Conservation (phyloP, 2,329 filamentous ascomycete genomes). For the Colletotrichum noveboracense region DNA sequence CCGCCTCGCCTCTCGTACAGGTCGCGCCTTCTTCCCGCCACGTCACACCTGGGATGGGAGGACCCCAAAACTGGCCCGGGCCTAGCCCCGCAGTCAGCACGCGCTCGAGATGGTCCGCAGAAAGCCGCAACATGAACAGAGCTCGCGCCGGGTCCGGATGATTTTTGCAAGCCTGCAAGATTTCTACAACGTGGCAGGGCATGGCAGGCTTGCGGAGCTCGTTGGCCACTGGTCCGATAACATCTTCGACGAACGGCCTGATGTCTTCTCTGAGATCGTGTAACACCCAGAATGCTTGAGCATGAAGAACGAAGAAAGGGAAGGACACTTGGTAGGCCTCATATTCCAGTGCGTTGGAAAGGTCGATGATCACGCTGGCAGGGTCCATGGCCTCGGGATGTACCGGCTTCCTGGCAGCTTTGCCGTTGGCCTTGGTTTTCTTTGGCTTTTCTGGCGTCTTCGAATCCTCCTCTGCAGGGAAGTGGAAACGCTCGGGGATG, state of each 20-base stretch:
- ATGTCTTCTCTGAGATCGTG: not conserved
- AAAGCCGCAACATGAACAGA: not conserved
- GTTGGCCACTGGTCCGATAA: not conserved
- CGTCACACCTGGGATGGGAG: not conserved
- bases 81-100: not conserved
- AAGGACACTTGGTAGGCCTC: not conserved
- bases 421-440: not conserved
- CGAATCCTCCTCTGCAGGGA: not conserved
- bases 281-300: not conserved
- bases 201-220: not conserved
- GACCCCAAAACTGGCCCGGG: not conserved
- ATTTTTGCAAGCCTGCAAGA: not conserved
- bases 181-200: not conserved
- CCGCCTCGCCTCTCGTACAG: not conserved
- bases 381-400: not conserved
- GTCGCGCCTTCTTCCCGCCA: not conserved
- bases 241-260: not conserved
- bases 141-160: not conserved
- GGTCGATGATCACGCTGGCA: not conserved
- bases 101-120: not conserved
- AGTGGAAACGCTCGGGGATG: slow-evolving; percentile 21
- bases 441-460: not conserved
- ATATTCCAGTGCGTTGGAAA: not conserved
- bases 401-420: not conserved
- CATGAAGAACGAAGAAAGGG: not conserved